Evolutionary conservation across 331 rosid genomes (phyloP).

Genomic region (Dryas integrifolia): DNA sequence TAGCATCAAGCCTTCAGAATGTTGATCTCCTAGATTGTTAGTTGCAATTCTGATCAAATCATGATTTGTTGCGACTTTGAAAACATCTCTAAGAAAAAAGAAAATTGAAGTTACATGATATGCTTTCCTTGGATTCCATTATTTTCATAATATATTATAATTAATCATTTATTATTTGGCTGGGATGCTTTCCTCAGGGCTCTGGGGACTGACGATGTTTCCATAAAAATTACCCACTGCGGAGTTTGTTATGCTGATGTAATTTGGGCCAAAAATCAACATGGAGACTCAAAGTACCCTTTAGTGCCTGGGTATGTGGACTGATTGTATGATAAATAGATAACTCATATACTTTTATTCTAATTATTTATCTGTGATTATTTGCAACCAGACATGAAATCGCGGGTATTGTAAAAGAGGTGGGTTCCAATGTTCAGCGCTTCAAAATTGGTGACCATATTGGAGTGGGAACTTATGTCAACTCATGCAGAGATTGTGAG

Average conservation of each 20-base stretch:
- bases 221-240: slow-evolving; percentile 70
- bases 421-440: slow-evolving; percentile 55
- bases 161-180: neutral
- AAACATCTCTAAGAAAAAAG: neutral
- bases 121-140: neutral
- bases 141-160: neutral
- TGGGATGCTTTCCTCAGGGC: slow-evolving; percentile 39
- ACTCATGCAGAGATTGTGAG: slow-evolving; percentile 75
- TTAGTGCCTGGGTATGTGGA: slow-evolving; percentile 64
- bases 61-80: neutral
- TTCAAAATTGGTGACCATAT: slow-evolving; percentile 74
- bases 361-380: slow-evolving; percentile 8
- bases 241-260: slow-evolving; percentile 89
- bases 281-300: slow-evolving; percentile 65
- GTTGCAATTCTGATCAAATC: neutral
- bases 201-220: slow-evolving; percentile 58
- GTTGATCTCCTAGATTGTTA: neutral
- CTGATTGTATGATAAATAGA: neutral
- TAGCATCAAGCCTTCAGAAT: neutral
- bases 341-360: slow-evolving; percentile 5
- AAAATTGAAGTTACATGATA: neutral
- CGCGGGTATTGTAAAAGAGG: slow-evolving; percentile 61
- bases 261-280: slow-evolving; percentile 49
- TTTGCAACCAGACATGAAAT: slow-evolving; percentile 62
- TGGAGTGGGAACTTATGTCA: slow-evolving; percentile 79